Base-by-base conservation (phyloP, 768 basidiomycete species). In the Suillus spraguei region DNA sequence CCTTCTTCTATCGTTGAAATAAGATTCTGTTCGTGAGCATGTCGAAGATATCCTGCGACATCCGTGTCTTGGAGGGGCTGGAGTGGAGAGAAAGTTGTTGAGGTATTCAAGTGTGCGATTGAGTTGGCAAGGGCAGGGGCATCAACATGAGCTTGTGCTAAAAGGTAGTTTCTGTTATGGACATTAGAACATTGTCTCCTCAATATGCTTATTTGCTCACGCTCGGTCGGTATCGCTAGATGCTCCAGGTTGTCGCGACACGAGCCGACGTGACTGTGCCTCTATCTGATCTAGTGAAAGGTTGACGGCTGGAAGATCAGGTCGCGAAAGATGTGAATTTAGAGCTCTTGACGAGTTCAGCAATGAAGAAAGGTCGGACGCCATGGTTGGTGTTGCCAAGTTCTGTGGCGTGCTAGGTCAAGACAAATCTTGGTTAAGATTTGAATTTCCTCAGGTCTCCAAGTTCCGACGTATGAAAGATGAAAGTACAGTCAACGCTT, bases 251-350 rank as follows among this genome's bases (percentile, higher is more conserved):
- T 91, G 89, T 49, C 88, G 84, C 28, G 91, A 86, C 5, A 91
- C 88, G 32, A 98, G 87, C 47, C 90, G 83, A 22, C 95, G 85
- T 2, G 94, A 95, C 78, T 97, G 94, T 0, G 91, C 88, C 75
- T 99, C 97, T 66, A 99, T 92, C 79, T 98, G 94, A 75, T 97
- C 95, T 38, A 99, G 84, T 2, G 94, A 93, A 62, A 97, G 88
- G 62, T 91, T 87, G 49, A 99, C 89, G 3, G 91, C 85, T 13
- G 97, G 97, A 2, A 99, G 80, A 69, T 97, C 94, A 5, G 89
- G 89, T 50, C 85, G 82, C 4, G 87, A 84, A 35, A 95, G 78
- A 73, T 95, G 92, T 0, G 89, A 87, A 11, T 88, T 94, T 41
- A 95, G 84, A 33, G 85, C 85, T 70, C 84, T 87, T 10, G 90